phyloP scores from a whole-genome alignment of 1,139 yeast genomes.

The Chernovozyma aurita region DNA sequence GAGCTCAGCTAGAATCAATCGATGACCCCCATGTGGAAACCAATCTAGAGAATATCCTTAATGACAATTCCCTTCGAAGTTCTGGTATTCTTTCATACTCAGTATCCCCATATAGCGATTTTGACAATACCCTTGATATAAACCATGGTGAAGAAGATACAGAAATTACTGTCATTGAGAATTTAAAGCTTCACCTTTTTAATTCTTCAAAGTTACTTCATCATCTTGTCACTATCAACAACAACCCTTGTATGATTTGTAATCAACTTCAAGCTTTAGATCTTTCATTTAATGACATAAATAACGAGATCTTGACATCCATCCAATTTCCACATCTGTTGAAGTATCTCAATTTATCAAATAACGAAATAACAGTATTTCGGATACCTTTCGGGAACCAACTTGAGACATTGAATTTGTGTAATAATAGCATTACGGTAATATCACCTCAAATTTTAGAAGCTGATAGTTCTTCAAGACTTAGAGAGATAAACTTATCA shows the following conservation, averaged over 20 bases:
- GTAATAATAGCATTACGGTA: conserved; percentile 18
- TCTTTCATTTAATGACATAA: conserved; percentile 20
- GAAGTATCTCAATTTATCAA: conserved; percentile 19
- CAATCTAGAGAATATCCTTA: too few relatives aligned
- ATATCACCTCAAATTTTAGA: conserved; percentile 4
- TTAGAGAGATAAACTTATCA: conserved; percentile 14
- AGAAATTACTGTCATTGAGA: conserved; percentile 7
- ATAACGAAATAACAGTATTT: conserved; percentile 16
- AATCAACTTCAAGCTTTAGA: conserved; percentile 14
- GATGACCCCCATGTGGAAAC: too few relatives aligned
- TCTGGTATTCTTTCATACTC: not conserved
- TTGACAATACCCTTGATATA: too few relatives aligned
- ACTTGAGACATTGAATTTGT: conserved; percentile 16
- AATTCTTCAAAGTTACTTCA: conserved; percentile 10
- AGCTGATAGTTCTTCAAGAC: too few relatives aligned
- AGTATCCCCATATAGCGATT: not conserved
- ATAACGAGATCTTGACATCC: conserved; percentile 9
- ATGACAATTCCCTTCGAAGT: too few relatives aligned
- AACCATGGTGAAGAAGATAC: not conserved
- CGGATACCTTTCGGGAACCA: conserved; percentile 11
- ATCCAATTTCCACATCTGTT: conserved; percentile 16
- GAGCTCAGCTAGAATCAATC: too few relatives aligned
- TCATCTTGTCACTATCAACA: not conserved
- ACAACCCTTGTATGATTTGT: conserved; percentile 9
- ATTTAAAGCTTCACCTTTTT: conserved; percentile 12